phyloP scores from a whole-genome alignment of 2,329 filamentous ascomycete genomes.

The Alternaria atra region DNA sequence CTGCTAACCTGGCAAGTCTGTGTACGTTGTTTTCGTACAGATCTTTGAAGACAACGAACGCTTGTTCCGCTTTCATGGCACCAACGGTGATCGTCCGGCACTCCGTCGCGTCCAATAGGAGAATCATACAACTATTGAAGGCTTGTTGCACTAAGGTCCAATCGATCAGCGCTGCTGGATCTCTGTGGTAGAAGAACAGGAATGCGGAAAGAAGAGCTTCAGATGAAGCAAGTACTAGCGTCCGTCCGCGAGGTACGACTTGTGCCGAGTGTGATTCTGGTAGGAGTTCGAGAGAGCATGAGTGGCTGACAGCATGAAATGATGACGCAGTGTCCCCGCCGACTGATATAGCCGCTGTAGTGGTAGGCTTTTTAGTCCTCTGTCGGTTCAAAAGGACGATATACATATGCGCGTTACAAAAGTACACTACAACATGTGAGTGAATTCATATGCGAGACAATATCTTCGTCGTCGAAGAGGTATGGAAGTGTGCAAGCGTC shows the following conservation, averaged over 20 bases:
- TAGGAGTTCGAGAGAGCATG: slow-evolving; percentile 21
- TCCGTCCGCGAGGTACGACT: slow-evolving; percentile 47
- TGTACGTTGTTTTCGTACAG: slow-evolving; percentile 56
- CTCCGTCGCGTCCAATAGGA: slow-evolving; percentile 58
- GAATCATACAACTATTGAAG: slow-evolving; percentile 61
- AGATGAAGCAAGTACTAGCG: slow-evolving; percentile 55
- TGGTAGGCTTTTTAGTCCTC: slow-evolving; percentile 38
- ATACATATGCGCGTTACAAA: slow-evolving; percentile 60
- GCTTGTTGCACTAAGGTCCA: slow-evolving; percentile 61
- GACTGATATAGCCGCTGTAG: neutral
- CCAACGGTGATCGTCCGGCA: slow-evolving; percentile 42
- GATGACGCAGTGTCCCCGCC: slow-evolving; percentile 11
- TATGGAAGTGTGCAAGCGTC: neutral
- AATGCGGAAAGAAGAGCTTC: slow-evolving; percentile 56
- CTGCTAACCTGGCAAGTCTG: slow-evolving; percentile 56
- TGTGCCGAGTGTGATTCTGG: slow-evolving; percentile 23
- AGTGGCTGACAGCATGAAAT: slow-evolving; percentile 26
- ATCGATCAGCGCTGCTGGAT: slow-evolving; percentile 56
- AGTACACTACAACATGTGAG: slow-evolving; percentile 50
- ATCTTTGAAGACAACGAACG: slow-evolving; percentile 54
- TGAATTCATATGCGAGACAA: neutral
- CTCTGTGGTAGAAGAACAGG: slow-evolving; percentile 56
- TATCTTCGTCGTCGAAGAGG: neutral
- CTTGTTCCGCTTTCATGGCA: slow-evolving; percentile 50
- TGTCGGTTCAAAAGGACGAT: slow-evolving; percentile 60